Evolutionary conservation across 2,329 filamentous ascomycete species (phyloP).

Genomic region (Pseudogymnoascus pannorum): DNA sequence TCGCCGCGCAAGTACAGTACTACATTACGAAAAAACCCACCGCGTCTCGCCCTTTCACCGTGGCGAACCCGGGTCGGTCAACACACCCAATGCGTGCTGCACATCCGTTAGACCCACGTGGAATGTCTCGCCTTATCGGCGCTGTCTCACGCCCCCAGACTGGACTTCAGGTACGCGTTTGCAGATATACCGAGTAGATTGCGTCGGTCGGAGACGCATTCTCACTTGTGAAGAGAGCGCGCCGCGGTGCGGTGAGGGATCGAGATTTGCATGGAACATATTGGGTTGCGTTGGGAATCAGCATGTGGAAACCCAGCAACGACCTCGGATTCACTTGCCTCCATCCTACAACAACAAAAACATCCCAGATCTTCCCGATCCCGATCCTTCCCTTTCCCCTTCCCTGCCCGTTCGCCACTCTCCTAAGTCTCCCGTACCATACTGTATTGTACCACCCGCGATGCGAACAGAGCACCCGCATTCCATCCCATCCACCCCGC

Average conservation of each 20-base stretch:
- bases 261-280: background rate
- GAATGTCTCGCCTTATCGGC: background rate
- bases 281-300: background rate
- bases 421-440: background rate
- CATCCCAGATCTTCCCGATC: background rate
- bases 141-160: background rate
- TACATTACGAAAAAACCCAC: background rate
- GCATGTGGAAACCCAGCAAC: background rate
- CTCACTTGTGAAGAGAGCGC: background rate
- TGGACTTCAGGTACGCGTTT: background rate
- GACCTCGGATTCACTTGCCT: background rate
- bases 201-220: background rate
- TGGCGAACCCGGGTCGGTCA: background rate
- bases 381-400: background rate
- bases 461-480: constrained; percentile 1
- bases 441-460: background rate
- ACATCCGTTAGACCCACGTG: background rate
- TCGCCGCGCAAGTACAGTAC: background rate
- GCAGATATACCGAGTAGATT: background rate
- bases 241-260: background rate
- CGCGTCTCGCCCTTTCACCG: background rate
- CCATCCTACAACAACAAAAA: background rate
- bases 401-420: background rate
- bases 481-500: background rate
- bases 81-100: background rate